These are phyloP conservation scores for Solanum chacoense DNA, from an alignment of 305 asterid genomes.

Conservation along the genomic window DNA sequence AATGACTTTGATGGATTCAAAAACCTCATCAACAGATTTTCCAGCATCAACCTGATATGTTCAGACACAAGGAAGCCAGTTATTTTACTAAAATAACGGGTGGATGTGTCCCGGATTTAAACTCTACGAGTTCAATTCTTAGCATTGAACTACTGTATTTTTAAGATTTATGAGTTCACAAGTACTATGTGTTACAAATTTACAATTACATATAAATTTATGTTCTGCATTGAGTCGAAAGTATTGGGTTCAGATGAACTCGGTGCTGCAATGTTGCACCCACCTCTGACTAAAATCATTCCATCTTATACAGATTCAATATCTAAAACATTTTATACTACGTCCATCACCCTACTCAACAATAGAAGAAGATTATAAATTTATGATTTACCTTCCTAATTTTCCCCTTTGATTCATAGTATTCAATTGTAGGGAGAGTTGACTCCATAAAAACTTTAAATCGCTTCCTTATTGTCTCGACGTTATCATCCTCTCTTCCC, in stretches of 20 bases:
- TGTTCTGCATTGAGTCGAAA: not conserved
- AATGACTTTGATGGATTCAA: constrained; percentile 58
- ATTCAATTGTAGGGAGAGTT: constrained; percentile 78
- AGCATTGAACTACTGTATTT: not conserved
- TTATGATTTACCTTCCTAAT: constrained; percentile 54
- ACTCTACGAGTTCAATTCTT: not conserved
- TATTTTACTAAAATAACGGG: not conserved
- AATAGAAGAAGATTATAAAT: not conserved
- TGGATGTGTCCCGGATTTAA: not conserved
- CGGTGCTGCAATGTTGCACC: not conserved
- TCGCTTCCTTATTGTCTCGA: constrained; percentile 85
- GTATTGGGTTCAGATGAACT: not conserved
- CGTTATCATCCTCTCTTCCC: constrained; percentile 94
- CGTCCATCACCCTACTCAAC: not conserved
- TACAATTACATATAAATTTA: not conserved
- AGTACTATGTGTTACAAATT: not conserved
- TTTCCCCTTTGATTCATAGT: constrained; percentile 68
- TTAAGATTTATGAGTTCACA: not conserved
- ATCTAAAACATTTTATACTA: not conserved
- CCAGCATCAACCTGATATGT: constrained; percentile 60
- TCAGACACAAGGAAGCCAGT: not conserved
- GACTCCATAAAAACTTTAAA: constrained; percentile 80
- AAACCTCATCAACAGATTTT: constrained; percentile 61
- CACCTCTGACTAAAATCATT: not conserved
- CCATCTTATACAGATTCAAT: not conserved